Evolutionary conservation across 257 asterid genomes (phyloP), one percentile per base, ranked within the genome.

Genomic region (Linderniella brevidens): DNA sequence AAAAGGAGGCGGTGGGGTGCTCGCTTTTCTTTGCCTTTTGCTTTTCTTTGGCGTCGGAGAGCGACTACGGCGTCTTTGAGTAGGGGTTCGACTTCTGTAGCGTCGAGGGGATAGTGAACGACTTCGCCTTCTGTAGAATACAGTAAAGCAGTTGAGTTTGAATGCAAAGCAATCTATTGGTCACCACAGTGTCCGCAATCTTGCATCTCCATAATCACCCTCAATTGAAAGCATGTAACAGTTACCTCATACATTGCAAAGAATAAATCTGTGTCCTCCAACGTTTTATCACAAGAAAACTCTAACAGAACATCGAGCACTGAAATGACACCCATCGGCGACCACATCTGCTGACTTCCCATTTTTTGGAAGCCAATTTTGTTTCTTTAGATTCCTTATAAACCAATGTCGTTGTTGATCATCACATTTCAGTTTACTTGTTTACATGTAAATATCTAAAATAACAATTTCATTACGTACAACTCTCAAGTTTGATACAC

Each of bases 181-280:
- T 54, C 36, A 53, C 55, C 46, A 67, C 39, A 46, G 49, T 29
- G 46, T 59, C 58, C 62, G 50, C 49, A 54, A 56, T 62, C 56
- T 57, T 19, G 63, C 72, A 55, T 64, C 56, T 60, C 65, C 75
- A 60, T 49, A 49, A 78, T 73, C 68, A 49, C 71, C 73, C 37
- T 16, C 59, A 58, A 53, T 59, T 37, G 67, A 66, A 78, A 75
- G 72, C 82, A 74, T 53, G 65, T 79, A n/a, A 64, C 86, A 54
- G 77, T 90, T 85, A 90, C 99, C 99, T 85, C 94, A 78, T 73
- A 76, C 52, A 69, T 64, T 79, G 99, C 86, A 74, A 79, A 78
- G 92, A 70, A 64, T 73, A 65, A 73, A 90, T 88, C 6, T 75
- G 77, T 64, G 83, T 50, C 92, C 92, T 69, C 92, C 96, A 68